Evolutionary conservation across 305 asterid species (phyloP).

Genomic region (Caryopteris hybrid): DNA sequence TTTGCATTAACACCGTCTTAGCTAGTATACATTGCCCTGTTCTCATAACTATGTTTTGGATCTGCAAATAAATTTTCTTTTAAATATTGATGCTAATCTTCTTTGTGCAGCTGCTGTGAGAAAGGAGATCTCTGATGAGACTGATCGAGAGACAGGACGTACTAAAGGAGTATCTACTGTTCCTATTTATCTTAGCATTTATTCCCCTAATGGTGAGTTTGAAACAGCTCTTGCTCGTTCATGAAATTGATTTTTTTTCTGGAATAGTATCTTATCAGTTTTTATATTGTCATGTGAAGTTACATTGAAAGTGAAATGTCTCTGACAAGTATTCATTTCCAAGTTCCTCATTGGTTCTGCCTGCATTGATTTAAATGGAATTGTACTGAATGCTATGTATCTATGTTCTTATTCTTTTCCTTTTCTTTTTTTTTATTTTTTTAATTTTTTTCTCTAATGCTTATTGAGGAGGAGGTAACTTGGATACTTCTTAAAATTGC

Average conservation of each 20-base stretch:
- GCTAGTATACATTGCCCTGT: background rate
- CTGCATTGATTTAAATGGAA: constrained; percentile 1
- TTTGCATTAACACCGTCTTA: background rate
- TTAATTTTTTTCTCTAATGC: background rate
- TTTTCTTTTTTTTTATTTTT: background rate
- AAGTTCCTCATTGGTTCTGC: background rate
- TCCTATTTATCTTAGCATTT: constrained; percentile 93
- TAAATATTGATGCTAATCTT: constrained; percentile 16
- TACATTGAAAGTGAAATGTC: background rate
- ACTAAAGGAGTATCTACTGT: constrained; percentile 71
- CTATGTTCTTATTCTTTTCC: background rate
- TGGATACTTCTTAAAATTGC: constrained; percentile 29
- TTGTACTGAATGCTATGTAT: background rate
- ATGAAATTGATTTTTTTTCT: background rate
- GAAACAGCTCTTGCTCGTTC: background rate
- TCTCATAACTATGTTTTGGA: background rate
- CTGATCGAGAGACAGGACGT: constrained; percentile 97
- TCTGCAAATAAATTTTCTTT: background rate
- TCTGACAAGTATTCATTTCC: background rate
- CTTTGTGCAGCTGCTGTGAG: constrained; percentile 72
- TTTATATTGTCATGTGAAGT: background rate
- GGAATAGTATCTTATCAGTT: background rate
- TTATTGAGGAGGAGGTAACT: constrained; percentile 16
- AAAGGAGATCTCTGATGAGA: constrained; percentile 91
- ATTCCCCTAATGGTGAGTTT: constrained; percentile 78